A percentile compares a stretch with the other conserved stretches of the same genome.
Conservation (phyloP, 441 rosid genomes). For the Gossypium davidsonii region DNA sequence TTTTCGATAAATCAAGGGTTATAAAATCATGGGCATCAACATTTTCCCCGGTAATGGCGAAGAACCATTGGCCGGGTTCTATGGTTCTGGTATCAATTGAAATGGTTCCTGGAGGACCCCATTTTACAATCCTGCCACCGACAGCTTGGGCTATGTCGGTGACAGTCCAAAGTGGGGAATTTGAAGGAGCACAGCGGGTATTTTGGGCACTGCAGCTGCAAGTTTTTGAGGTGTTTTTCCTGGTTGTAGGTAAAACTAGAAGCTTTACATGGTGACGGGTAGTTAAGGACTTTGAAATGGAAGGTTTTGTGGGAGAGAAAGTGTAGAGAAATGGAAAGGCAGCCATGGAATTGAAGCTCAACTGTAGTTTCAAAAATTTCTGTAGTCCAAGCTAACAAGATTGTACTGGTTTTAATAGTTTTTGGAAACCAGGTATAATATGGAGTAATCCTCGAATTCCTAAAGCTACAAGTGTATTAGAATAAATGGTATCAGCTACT, state of each 20-base stretch:
- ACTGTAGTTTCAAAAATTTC: background rate
- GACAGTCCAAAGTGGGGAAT: conserved; percentile 20
- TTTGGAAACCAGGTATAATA: background rate
- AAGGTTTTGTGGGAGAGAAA: background rate
- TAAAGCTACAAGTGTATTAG: background rate
- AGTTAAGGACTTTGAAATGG: background rate
- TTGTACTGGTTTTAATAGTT: background rate
- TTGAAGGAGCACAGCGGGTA: background rate
- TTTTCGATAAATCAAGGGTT: conserved; percentile 17
- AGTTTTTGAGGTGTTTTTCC: background rate
- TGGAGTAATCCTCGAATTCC: no score
- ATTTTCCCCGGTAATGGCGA: conserved; percentile 21
- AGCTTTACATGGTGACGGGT: background rate
- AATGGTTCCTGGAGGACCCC: conserved; percentile 30
- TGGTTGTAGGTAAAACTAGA: background rate
- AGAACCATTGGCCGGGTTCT: conserved; percentile 28
- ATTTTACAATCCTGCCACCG: conserved; percentile 22
- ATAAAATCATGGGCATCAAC: conserved; percentile 30
- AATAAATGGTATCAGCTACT: background rate
- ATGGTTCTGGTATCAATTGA: conserved; percentile 28
- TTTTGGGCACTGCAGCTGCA: background rate
- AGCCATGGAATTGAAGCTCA: background rate
- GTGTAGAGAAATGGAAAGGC: background rate
- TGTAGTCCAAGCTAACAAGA: background rate
- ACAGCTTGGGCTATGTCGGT: conserved; percentile 28